Percentiles rank a stretch among this genome's conserved stretches.
Evolutionary conservation across 2,329 filamentous ascomycete species (phyloP).

Genomic region (Trichoderma aggressivum): DNA sequence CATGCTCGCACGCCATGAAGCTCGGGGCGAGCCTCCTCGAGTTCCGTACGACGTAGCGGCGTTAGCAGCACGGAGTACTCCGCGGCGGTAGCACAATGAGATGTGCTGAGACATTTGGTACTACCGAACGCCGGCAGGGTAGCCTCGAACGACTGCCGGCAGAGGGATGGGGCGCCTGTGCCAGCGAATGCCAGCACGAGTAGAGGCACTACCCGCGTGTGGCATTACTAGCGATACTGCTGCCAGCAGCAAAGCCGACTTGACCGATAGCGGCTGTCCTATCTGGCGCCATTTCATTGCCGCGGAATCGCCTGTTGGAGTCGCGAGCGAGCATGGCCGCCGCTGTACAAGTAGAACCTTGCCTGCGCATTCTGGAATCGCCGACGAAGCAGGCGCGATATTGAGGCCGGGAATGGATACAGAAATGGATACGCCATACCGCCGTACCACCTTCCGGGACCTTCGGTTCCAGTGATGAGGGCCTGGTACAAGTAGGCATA

Average conservation of each 20-base stretch:
- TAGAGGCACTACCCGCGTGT: background rate
- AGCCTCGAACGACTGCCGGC: conserved; percentile 15
- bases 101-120: background rate
- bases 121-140: conserved; percentile 1
- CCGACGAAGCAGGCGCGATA: conserved; percentile 18
- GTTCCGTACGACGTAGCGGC: background rate
- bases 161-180: conserved; percentile 6
- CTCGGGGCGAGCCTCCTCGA: background rate
- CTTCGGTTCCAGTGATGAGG: conserved; percentile 1
- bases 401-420: conserved; percentile 15
- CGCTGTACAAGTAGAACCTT: background rate
- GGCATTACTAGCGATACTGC: background rate
- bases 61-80: background rate
- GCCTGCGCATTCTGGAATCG: conserved; percentile 4
- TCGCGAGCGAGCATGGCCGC: background rate
- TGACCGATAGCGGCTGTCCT: conserved; percentile 14
- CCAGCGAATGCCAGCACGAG: conserved; percentile 5
- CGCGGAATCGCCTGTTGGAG: conserved; percentile 3
- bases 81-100: background rate
- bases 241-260: background rate
- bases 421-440: conserved; percentile 16
- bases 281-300: conserved; percentile 11
- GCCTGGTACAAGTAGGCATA: background rate
- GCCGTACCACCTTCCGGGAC: conserved; percentile 2
- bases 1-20: background rate